Evolutionary conservation across 441 rosid genomes (phyloP).

Genomic region (Gossypium lobatum): DNA sequence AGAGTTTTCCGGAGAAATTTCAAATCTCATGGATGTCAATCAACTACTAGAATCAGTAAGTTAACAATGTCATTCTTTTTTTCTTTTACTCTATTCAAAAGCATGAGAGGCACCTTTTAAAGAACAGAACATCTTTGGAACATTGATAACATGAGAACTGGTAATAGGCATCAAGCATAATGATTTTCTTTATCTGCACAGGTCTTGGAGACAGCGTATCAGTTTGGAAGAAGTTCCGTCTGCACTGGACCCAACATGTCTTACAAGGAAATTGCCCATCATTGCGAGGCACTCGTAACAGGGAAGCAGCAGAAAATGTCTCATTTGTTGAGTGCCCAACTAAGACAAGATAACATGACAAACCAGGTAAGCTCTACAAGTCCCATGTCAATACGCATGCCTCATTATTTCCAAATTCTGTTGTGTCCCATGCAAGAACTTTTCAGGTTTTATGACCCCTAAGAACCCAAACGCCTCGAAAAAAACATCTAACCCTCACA

Average conservation of each 20-base stretch:
- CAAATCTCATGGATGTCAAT: slow-evolving; percentile 47
- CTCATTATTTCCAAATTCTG: background rate
- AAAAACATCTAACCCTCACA: background rate
- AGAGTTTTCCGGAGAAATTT: slow-evolving; percentile 21
- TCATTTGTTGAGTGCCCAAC: slow-evolving; percentile 38
- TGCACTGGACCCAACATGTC: slow-evolving; percentile 47
- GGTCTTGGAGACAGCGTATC: slow-evolving; percentile 52
- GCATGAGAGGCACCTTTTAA: background rate
- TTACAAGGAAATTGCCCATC: slow-evolving; percentile 59
- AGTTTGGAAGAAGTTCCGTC: slow-evolving; percentile 51
- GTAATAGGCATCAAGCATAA: background rate
- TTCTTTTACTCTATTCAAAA: background rate
- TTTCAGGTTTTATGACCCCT: background rate
- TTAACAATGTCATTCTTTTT: background rate
- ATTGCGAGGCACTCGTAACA: slow-evolving; percentile 56
- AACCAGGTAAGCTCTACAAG: slow-evolving; percentile 12
- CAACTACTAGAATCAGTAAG: slow-evolving; percentile 70
- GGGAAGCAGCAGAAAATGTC: slow-evolving; percentile 70
- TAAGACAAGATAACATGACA: slow-evolving; percentile 31
- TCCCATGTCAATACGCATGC: background rate
- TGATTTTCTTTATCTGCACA: slow-evolving; percentile 13
- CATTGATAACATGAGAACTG: background rate
- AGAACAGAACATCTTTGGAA: background rate
- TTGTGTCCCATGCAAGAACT: background rate
- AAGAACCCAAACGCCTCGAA: background rate